Base-by-base conservation (phyloP, 2,329 filamentous ascomycete species). In the Helotiales sp. region DNA sequence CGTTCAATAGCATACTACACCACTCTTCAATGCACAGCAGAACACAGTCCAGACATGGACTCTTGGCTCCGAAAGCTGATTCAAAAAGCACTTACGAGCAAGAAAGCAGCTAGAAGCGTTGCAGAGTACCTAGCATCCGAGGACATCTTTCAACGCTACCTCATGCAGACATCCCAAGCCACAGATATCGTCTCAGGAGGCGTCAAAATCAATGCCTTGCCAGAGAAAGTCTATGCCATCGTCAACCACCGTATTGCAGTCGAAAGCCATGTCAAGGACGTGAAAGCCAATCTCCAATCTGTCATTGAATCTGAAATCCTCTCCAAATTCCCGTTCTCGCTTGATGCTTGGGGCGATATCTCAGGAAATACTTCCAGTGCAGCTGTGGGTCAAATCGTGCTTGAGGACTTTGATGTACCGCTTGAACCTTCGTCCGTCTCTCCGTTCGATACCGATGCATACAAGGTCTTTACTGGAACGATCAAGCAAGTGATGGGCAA, bases 141-240 rank as follows among this genome's bases (percentile, higher is more conserved):
- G n/a, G 59, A 64, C 33, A 60, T 61, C 27, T 19, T 3, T 30
- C 29, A 61, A 17, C 76, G 81, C 30, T 84, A 81, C 61, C 76
- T 81, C 0, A 76, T 84, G 69, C 81, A 84, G 63, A 84, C 82
- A 2, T 82, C 79, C 0, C 81, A 84, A 69, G 79, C 82, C 0
- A 77, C 81, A 0, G 81, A 84, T 64, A 70, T 82, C 31, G 77
- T 84, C 65, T 68, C 70, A 31, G 82, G 81, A 24, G 82, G 82
- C 9, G 77, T 82, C 42, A 85, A 85, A 67, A 78, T 80, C 61
- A 85, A 85, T 57, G 82, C 82, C 2, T 74, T 85, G 36, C 82
- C 82, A 0, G 81, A 84, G 68, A 78, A 77, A 44, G 76, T 81
- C 44, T 76, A 72, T 3, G 75, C 80, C 0, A 75, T 77, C 0